Percentiles rank a stretch among this genome's conserved stretches.
Evolutionary conservation across 345 rosid genomes (phyloP).

Genomic region (Xanthoceras sorbifolium): DNA sequence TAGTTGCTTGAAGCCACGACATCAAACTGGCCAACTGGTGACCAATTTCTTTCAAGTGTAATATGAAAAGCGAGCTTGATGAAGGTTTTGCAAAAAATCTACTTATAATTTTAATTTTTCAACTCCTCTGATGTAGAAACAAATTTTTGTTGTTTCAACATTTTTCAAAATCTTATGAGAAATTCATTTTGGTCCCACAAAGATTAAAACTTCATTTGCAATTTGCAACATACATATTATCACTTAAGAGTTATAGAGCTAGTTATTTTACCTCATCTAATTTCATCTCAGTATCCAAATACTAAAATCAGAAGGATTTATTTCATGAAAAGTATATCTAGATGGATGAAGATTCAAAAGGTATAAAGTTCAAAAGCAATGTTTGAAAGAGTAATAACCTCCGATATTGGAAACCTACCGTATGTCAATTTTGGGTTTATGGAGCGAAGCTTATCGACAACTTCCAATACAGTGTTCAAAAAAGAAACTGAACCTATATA

Average conservation of each 20-base stretch:
- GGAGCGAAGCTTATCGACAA: constrained; percentile 81
- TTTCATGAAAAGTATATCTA: background rate
- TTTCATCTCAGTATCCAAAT: no score
- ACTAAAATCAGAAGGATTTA: background rate
- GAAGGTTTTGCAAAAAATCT: background rate
- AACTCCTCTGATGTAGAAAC: background rate
- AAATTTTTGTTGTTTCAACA: background rate
- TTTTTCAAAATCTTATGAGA: background rate
- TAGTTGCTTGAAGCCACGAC: background rate
- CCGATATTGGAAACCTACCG: constrained; percentile 49
- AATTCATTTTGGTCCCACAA: background rate
- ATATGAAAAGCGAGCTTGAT: background rate
- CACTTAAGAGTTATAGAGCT: background rate
- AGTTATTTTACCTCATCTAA: background rate
- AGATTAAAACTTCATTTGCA: background rate
- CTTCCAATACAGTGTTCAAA: constrained; percentile 69
- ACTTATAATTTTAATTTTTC: background rate
- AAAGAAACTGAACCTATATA: constrained; percentile 99
- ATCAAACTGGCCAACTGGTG: background rate
- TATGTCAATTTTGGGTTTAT: constrained; percentile 81
- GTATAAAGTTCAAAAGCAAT: background rate
- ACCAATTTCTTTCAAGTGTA: background rate
- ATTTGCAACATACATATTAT: background rate
- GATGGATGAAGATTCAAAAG: background rate
- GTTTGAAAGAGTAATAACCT: background rate